Percentiles rank a stretch among this genome's conserved stretches.
Evolutionary conservation across 352 stramenopile genomes (phyloP).

Genomic region (Pythium oligandrum): DNA sequence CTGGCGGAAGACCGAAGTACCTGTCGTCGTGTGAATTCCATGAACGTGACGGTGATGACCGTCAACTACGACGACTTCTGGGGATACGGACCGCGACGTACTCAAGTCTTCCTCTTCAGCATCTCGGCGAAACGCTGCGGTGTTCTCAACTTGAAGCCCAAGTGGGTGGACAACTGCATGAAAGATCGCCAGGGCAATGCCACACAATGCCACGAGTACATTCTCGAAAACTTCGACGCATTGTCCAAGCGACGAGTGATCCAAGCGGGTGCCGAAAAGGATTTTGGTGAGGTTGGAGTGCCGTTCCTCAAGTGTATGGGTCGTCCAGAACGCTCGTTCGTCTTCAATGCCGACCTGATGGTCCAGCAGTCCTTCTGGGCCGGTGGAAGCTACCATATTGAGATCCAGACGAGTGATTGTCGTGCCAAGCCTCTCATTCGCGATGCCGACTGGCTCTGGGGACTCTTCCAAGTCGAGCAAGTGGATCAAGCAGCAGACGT

Average conservation of each 20-base stretch:
- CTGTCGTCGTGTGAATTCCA: not conserved
- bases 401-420: conserved; percentile 58
- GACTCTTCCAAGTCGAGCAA: conserved; percentile 40
- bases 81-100: not conserved
- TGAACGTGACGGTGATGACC: not conserved
- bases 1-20: not conserved
- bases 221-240: conserved; percentile 41
- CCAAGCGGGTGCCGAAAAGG: conserved; percentile 28
- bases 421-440: conserved; percentile 32
- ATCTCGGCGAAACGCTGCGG: not conserved
- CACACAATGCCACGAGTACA: conserved; percentile 37
- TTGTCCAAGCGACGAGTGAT: conserved; percentile 27
- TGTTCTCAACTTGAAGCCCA: not conserved
- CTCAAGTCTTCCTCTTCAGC: not conserved
- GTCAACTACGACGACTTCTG: not conserved
- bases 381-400: conserved; percentile 37
- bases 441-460: conserved; percentile 34
- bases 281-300: conserved; percentile 36
- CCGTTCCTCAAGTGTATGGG: conserved; percentile 49
- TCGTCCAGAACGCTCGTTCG: conserved; percentile 30
- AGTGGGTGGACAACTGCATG: conserved; percentile 25
- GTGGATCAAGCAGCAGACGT: conserved; percentile 36
- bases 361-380: conserved; percentile 53
- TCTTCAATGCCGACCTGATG: conserved; percentile 60
- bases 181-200: conserved; percentile 17